Percentiles rank a stretch among this genome's conserved stretches.
Evolutionary conservation across 2,329 filamentous ascomycete genomes (phyloP).

Genomic region (Hortaea sp.): DNA sequence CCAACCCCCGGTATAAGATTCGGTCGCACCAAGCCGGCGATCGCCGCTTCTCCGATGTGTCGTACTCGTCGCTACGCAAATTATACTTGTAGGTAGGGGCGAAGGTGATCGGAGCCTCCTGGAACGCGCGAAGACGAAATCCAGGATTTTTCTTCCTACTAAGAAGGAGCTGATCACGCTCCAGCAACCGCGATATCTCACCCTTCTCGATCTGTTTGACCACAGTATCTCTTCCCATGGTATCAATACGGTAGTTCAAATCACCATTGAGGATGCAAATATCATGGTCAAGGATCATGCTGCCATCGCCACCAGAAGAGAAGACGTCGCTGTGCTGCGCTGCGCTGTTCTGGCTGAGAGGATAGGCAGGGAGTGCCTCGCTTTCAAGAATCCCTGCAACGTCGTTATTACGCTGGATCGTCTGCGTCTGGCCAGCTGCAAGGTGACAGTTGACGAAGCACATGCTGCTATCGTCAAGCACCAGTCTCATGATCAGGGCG

Average conservation of each 20-base stretch:
- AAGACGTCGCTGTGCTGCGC: conserved; percentile 63
- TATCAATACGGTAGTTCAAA: conserved; percentile 95
- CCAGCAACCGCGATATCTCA: conserved; percentile 76
- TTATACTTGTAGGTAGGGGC: conserved; percentile 98
- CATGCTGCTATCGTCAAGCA: conserved; percentile 84
- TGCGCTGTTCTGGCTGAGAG: conserved; percentile 38
- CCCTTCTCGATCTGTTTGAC: conserved; percentile 72
- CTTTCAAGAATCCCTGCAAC: conserved; percentile 81
- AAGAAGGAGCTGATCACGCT: conserved; percentile 85
- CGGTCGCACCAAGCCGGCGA: conserved; percentile 96
- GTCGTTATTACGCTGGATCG: conserved; percentile 84
- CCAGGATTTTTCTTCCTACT: conserved; percentile 81
- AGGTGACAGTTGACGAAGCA: conserved; percentile 98
- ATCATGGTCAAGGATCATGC: conserved; percentile 92
- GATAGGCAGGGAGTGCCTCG: conserved; percentile 55
- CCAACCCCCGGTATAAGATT: conserved; percentile 72
- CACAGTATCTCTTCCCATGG: conserved; percentile 88
- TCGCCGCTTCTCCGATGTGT: conserved; percentile 79
- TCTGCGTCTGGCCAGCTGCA: conserved; percentile 85
- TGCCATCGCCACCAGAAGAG: conserved; percentile 85
- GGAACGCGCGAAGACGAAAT: conserved; percentile 79
- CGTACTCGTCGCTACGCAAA: conserved; percentile 86
- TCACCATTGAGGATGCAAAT: conserved; percentile 96
- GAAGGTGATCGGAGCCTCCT: conserved; percentile 84
- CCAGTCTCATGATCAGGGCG: conserved; percentile 81